Evolutionary conservation across 1,139 yeast genomes (phyloP).

Genomic region (Blastobotrys buckinghamii): DNA sequence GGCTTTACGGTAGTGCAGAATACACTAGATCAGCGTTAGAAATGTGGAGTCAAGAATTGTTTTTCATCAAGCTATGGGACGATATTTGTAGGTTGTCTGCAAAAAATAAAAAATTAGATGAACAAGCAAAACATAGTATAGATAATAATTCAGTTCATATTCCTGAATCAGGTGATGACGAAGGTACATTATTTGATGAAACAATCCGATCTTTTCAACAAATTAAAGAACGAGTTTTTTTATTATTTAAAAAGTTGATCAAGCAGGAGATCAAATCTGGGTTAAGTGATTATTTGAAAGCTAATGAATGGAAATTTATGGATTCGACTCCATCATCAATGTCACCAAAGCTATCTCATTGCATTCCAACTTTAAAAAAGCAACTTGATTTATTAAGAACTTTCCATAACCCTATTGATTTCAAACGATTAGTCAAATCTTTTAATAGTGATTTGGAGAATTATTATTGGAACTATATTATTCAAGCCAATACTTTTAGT

Average conservation of each 20-base stretch:
- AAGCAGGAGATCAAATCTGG: conserved; percentile 45
- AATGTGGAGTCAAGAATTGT: conserved; percentile 59
- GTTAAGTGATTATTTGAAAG: conserved; percentile 48
- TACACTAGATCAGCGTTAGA: conserved; percentile 48
- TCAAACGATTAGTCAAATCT: conserved; percentile 24
- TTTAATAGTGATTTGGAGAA: conserved; percentile 45
- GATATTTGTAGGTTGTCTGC: conserved; percentile 25
- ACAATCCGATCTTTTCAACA: conserved; percentile 43
- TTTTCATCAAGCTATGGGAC: conserved; percentile 59
- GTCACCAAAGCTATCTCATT: conserved; percentile 36
- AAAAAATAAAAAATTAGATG: conserved; percentile 15
- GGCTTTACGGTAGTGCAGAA: conserved; percentile 56
- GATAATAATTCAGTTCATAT: conserved; percentile 13
- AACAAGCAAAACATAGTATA: conserved; percentile 14
- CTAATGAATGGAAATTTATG: conserved; percentile 24
- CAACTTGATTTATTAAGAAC: conserved; percentile 37
- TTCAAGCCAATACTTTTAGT: conserved; percentile 60
- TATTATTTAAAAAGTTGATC: conserved; percentile 42
- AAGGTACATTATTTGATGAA: conserved; percentile 50
- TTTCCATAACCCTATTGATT: conserved; percentile 31
- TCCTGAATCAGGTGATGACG: conserved; percentile 28
- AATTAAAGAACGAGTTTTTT: conserved; percentile 38
- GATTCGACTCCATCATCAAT: conserved; percentile 15
- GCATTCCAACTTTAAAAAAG: conserved; percentile 36
- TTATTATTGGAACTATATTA: conserved; percentile 50